Base-by-base conservation (phyloP, 2,329 filamentous ascomycete species). In the Xylariaceae sp. region DNA sequence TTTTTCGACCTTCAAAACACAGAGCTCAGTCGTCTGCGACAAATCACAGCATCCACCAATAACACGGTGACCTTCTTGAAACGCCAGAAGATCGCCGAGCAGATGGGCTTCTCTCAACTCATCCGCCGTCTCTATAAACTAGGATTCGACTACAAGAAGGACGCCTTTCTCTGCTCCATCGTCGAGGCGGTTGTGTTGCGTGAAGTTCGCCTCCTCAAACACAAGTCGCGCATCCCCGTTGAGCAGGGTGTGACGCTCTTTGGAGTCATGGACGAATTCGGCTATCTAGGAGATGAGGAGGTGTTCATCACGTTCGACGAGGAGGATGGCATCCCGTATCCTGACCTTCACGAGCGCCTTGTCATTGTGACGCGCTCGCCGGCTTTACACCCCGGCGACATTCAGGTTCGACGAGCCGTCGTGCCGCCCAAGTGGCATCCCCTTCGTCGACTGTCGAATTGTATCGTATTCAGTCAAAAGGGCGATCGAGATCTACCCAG, bases 181-280 rank as follows among this genome's bases (percentile, higher is more conserved):
- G 80, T 94, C 0, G 88, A 94, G 66, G 80, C 89, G 7, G 78
- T 86, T 6, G 78, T 92, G 0, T 75, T 94, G n/a, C 77, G 82
- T 1, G 86, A 89, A 64, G 75, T 96, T 3, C 82, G 89, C 2
- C 78, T 88, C 34, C 75, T 96, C 44, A 96, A 95, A 70, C 86
- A 94, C 73, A 88, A 87, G 56, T 85, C 88, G 0, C 83, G 89
- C 1, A 94, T 95, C 39, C 86, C 83, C 0, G 82, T 96, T 0
- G 73, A 81, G 0, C 72, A 86, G 13, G 91, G 89, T 0, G 81
- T 87, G n/a, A 92, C 89, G 0, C 77, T 95, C 0, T 92, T 91
- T 65, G 91, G 91, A 0, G 80, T 95, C 54, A 89, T 94, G 83
- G 91, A 96, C 62, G 90, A 95, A 72, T 91, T 88, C 0, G 84